Evolutionary conservation across 495 filamentous ascomycete species (phyloP), one percentile per base, ranked within the genome.

Genomic region (Aspergillus steynii): DNA sequence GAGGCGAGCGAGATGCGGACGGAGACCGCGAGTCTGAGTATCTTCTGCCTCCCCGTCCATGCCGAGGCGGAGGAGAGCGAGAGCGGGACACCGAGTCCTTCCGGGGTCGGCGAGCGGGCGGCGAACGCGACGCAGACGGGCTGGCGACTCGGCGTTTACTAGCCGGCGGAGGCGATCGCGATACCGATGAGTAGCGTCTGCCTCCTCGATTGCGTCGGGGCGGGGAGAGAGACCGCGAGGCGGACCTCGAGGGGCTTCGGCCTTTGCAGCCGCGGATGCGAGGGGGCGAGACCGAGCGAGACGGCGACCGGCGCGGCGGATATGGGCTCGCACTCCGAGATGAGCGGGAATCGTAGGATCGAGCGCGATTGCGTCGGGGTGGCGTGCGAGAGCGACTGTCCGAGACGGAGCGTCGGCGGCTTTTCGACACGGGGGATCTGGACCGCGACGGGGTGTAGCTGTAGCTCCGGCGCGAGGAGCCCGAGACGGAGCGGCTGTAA

Each of bases 371-470:
- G 29, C 69, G 72, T 45, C 65, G 65, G 2, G 68, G 65, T 3
- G 71, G 70, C 4, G 68, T 71, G 29, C 69, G 73, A n/a, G 72
- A 77, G 7, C 74, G 72, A 62, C 75, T 76, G 59, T 68, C 64
- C 2, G 74, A 74, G 26, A 64, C 58, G 48, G 68, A 74, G 53
- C 74, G 75, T n/a, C 66, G 67, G 53, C 65, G 66, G 46, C 56
- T 62, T 46, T 57, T 64, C n/a, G 69, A 53, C 10, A 54, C 63
- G 1, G 75, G 67, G 46, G 75, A 67, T 31, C 70, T 58, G 50
- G 76, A 70, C 31, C 74, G 74, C 27, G 77, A 80, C 48, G 73
- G 68, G 4, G 72, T 75, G 67, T 74, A 74, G 61, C 70, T 75
- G 53, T 74, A 75, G 56, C 72, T 70, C 15, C 69, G 60, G 20